Base-by-base conservation (phyloP, 352 stramenopile genomes). In the Pythium rishiriense region DNA sequence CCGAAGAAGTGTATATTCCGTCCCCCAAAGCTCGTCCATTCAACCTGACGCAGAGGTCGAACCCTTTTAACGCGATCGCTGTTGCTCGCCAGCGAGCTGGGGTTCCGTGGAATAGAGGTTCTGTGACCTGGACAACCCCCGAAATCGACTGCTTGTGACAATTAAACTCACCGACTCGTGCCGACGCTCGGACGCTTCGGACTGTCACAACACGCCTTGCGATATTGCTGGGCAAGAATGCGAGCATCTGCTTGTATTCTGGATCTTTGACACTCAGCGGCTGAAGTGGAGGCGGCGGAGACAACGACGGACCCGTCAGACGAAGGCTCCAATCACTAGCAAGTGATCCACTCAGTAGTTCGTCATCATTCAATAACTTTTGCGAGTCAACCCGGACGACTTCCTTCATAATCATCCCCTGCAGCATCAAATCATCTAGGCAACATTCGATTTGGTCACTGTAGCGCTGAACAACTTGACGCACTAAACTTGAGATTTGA, bases 31-130 rank as follows among this genome's bases (percentile, higher is more conserved):
- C 17, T 35, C 65, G 42, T 29, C 65, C 65, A 42, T 41, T 4
- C 17, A 67, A 22, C 24, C 21, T 26, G 14, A 64, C 41, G 2
- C 25, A 45, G 0, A 68, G 19, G 48, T 72, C 55, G 29, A 72
- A 72, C 5, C 65, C 65, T 17, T 58, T 68, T 1, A 63, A 11
- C 3, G 65, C 65, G 26, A 72, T 72, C 10, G 58, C 65, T 12
- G 58, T 64, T 4, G 65, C 65, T 1, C 65, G 49, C 65, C 65
- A 72, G 10, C 53, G 65, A 21, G 68, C 51, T 3, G 66, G 66
- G 0, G 66, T 73, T 2, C 66, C 66, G 33, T 73, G 66, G 19
- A 59, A 73, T 6, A 73, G 29, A 8, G 66, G 66, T 17, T 62
- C 39, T 14, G 21, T 41, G 4, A 45, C 60, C 28, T 55, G 22